phyloP scores from a whole-genome alignment of 139 green algal genomes.

The Raphidocelis subcapitata region DNA sequence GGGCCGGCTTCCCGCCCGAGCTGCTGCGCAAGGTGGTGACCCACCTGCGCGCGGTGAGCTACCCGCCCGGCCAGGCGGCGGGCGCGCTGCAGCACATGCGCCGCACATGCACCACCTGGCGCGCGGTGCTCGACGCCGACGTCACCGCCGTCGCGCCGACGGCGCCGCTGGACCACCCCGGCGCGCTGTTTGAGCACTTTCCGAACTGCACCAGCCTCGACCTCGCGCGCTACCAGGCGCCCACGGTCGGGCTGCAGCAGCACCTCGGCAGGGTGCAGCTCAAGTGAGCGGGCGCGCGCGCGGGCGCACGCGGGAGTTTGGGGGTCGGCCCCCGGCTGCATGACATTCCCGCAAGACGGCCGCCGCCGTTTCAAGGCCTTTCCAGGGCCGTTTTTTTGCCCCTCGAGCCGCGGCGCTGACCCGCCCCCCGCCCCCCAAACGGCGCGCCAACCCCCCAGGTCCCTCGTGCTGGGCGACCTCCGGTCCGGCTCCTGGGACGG shows the following conservation, averaged over 20 bases:
- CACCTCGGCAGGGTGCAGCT: conserved; percentile 12
- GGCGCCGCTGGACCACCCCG: neutral
- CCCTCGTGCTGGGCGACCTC: conserved; percentile 16
- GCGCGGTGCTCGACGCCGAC: conserved; percentile 19
- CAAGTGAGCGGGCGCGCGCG: neutral
- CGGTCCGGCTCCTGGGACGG: conserved; percentile 1
- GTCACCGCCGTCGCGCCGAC: conserved; percentile 4
- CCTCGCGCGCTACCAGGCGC: conserved; percentile 20
- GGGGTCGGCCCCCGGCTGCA: no score
- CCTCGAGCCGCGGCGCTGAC: no score
- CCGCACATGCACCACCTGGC: conserved; percentile 14
- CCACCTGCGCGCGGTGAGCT: conserved; percentile 8
- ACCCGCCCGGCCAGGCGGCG: neutral
- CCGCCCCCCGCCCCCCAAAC: no score
- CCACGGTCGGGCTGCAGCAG: neutral
- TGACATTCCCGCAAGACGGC: no score
- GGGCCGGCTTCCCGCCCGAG: conserved; percentile 18
- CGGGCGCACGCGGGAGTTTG: no score
- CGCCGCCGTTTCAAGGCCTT: no score
- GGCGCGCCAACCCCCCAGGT: conserved; percentile 1
- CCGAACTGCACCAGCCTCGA: conserved; percentile 5
- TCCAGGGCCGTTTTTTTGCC: no score
- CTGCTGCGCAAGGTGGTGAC: conserved; percentile 14
- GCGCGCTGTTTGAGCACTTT: conserved; percentile 5
- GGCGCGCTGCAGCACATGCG: conserved; percentile 3